Conservation (phyloP, 2,329 filamentous ascomycete genomes). For the Sclerotinia sclerotiorum region DNA sequence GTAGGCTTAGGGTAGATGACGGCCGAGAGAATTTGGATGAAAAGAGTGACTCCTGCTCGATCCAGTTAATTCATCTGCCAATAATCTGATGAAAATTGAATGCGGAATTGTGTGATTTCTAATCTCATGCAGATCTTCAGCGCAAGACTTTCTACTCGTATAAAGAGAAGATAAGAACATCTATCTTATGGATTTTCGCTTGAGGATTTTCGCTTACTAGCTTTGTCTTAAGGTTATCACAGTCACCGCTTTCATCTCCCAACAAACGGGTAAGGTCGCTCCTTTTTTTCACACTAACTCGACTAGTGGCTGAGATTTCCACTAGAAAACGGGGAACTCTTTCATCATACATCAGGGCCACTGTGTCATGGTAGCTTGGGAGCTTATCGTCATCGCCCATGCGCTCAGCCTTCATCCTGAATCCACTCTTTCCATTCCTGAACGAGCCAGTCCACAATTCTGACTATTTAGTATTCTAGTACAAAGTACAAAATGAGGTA, state of each 20-base stretch:
- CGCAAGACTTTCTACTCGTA: not conserved
- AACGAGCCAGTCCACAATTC: not conserved
- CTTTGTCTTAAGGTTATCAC: not conserved
- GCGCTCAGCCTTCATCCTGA: not conserved
- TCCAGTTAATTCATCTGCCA: not conserved
- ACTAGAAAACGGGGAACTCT: not conserved
- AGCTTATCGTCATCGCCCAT: conserved; percentile 9
- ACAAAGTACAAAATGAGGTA: not conserved
- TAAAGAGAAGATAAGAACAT: too few species aligned
- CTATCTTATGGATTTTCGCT: not conserved
- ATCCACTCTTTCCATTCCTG: not conserved
- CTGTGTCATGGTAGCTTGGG: not conserved
- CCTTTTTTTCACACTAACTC: not conserved
- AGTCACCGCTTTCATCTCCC: conserved; percentile 5
- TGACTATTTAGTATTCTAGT: not conserved
- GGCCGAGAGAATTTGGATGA: too few species aligned
- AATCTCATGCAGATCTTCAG: not conserved
- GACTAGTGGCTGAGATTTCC: not conserved
- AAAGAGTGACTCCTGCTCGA: not conserved
- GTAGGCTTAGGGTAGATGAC: too few species aligned
- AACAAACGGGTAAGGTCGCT: not conserved
- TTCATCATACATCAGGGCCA: not conserved
- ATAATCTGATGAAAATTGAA: not conserved
- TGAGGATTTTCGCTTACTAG: conserved; percentile 1
- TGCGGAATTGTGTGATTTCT: not conserved